Evolutionary conservation across 768 basidiomycete genomes (phyloP), one percentile per base, ranked within the genome.

Genomic region (Serendipita sp.): DNA sequence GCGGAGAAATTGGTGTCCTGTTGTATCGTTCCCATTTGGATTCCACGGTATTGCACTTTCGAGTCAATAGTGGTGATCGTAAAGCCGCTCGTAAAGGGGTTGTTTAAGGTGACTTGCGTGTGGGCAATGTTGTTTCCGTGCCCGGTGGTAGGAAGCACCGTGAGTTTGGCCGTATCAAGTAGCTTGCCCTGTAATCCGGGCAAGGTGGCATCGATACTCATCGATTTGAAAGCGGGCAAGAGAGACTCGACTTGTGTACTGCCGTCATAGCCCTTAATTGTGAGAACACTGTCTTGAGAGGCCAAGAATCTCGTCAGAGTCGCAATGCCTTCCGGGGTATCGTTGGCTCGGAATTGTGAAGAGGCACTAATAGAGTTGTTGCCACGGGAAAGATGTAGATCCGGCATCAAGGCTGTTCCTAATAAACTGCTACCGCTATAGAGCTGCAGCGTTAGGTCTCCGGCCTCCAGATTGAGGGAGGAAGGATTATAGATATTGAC

Each of bases 281-380:
- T 72, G 15, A 88, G 73, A 53, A 77, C 72, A 16, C 44, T 64
- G 81, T 84, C 81, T 68, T 78, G 80, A 60, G 81, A 79, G 13
- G 81, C 79, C 48, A 88, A 80, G 69, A 88, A 89, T 44, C 88
- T 81, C 64, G 82, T 79, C 37, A 89, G 76, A 0, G 86, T 86
- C 68, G 84, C 76, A 56, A 76, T 72, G 35, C 85, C 86, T 70
- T 83, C 76, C 0, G 81, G 79, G 65, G 75, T 84, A 35, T 75
- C 75, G 70, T 87, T 87, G 5, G 86, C 79, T 81, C 86, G 65
- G 30, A 68, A 70, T 46, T 65, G 62, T 28, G 63, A 54, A 28
- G 75, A 76, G 3, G 83, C 80, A 0, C 67, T 70, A 56, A 86
- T 66, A 1, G 78, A 76, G 71, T 88, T 88, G 44, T 82, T 80